Evolutionary conservation across 2,329 filamentous ascomycete genomes (phyloP), one percentile per base, ranked within the genome.

Genomic region (Exophiala spinifera): DNA sequence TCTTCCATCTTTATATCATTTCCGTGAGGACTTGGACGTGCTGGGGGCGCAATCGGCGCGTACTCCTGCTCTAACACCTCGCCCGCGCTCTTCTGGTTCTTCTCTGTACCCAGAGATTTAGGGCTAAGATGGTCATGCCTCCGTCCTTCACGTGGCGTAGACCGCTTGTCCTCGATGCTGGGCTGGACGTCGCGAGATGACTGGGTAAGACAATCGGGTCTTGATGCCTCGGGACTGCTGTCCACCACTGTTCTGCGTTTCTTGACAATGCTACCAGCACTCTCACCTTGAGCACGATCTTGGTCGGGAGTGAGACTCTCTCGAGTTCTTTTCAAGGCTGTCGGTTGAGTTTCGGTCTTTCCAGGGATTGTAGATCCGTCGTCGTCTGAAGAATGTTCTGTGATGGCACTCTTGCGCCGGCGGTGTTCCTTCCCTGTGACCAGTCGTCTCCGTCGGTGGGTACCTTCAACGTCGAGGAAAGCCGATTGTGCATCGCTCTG

Each of bases 171-270:
- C 17, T 52, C 52, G 21, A 34, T 11, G 28, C 28, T 31, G 11
- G 28, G 28, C 28, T 31, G 8, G 28, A 31, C 7, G 8, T 31
- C 28, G 28, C 28, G 28, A 10, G 28, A 31, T 31, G 28, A 28
- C 40, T 36, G 23, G 25, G 28, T 25, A 13, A 45, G 21, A 44
- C 34, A 34, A 40, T 36, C 28, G 49, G 39, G 44, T 61, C 64
- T 44, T 52, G 53, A 42, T n/a, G 57, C 60, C 66, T 67, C 65
- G 66, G 68, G 59, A 61, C 46, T 71, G 42, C 72, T 74, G 39
- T 75, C 74, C 2, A 70, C 65, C 34, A 75, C 66, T 6, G 72
- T 72, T 46, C 72, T 65, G 55, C 72, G 72, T 64, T 76, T 76
- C 62, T 72, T 74, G 13, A 70, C 68, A n/a, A 62, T 47, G 15